These are phyloP conservation scores for Przewalskia tangutica DNA, from an alignment of 257 asterid species.

Conservation along the genomic window DNA sequence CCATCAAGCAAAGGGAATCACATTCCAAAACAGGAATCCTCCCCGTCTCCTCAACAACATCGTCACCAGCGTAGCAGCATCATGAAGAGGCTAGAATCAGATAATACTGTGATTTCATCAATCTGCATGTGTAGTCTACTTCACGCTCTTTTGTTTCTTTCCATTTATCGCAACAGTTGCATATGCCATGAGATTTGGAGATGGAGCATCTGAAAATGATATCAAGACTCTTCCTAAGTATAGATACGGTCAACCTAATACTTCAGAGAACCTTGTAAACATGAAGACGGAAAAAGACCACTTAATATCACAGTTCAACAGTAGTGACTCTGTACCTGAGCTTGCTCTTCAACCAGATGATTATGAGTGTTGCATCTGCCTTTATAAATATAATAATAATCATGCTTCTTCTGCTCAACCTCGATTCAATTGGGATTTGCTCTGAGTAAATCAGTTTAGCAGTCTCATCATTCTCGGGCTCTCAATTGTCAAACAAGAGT, in stretches of 20 bases:
- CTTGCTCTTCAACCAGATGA: slow-evolving; percentile 65
- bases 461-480: no score
- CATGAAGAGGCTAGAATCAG: slow-evolving; percentile 60
- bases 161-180: slow-evolving; percentile 70
- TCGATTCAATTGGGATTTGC: no score
- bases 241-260: slow-evolving; percentile 32
- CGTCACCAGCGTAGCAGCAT: no score
- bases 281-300: slow-evolving; percentile 25
- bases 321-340: slow-evolving; percentile 24
- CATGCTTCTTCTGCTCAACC: no score
- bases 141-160: slow-evolving; percentile 59
- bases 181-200: slow-evolving; percentile 60
- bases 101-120: slow-evolving; percentile 59
- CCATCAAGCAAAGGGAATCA: no score
- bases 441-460: no score
- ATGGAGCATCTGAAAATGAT: slow-evolving; percentile 80
- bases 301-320: slow-evolving; percentile 15
- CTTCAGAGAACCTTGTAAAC: slow-evolving; percentile 1
- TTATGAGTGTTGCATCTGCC: no score
- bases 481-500: no score
- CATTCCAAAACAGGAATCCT: no score
- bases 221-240: slow-evolving; percentile 66
- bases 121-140: slow-evolving; percentile 55
- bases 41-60: no score
- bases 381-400: no score